phyloP scores from a whole-genome alignment of 345 rosid species.

The Erysimum cheiranthoides region DNA sequence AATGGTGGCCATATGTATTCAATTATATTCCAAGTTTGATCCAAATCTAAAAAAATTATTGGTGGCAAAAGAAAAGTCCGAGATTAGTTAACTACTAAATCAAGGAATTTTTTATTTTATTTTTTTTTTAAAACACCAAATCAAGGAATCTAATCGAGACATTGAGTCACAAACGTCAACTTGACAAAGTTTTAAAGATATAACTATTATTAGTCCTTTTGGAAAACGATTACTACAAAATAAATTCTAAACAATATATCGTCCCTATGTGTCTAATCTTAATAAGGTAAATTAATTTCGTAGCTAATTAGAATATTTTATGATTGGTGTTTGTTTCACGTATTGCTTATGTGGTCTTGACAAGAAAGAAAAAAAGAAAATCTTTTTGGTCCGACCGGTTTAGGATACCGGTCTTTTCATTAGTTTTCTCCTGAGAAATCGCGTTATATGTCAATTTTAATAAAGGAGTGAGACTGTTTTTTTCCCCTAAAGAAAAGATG shows the following conservation, averaged over 20 bases:
- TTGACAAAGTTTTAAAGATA: background rate
- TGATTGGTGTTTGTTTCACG: conserved; percentile 7
- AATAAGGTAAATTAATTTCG: background rate
- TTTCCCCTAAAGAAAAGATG: background rate
- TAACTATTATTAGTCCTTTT: background rate
- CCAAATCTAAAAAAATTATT: too few relatives aligned
- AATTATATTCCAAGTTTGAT: too few relatives aligned
- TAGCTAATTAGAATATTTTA: too few relatives aligned
- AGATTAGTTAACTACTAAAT: too few relatives aligned
- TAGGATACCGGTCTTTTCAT: conserved; percentile 27
- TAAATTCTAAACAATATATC: background rate
- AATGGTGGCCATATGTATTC: too few relatives aligned
- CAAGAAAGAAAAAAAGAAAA: too few relatives aligned
- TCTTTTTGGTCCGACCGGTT: background rate
- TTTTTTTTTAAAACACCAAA: too few relatives aligned
- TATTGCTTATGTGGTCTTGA: background rate
- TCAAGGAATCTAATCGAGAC: too few relatives aligned
- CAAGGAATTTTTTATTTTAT: too few relatives aligned
- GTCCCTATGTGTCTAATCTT: conserved; percentile 22
- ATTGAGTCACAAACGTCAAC: background rate
- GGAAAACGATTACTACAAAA: conserved; percentile 10
- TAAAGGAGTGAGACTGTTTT: background rate
- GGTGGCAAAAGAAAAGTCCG: too few relatives aligned
- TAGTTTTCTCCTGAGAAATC: conserved; percentile 4
- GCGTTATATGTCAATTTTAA: background rate